These are phyloP conservation scores for Tolypocladium tundrense DNA, from an alignment of 2,329 filamentous ascomycete species.

Conservation along the genomic window DNA sequence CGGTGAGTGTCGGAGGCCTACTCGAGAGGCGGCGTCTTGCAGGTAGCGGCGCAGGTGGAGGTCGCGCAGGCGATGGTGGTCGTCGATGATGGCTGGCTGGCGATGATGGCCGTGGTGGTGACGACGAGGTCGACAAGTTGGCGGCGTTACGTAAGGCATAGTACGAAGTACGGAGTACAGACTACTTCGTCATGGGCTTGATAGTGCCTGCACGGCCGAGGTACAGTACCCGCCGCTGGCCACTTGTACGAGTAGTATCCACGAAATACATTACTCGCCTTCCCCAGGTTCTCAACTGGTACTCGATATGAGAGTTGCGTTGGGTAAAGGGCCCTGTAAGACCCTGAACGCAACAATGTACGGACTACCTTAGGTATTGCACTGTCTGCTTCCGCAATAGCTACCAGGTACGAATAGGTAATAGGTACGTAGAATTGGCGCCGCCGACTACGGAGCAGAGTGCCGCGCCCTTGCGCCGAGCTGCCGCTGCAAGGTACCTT, in stretches of 20 bases:
- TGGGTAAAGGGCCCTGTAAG: no score
- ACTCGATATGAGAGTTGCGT: no score
- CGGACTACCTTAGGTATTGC: no score
- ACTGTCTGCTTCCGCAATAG: no score
- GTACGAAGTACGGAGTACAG: neutral
- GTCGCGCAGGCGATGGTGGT: neutral
- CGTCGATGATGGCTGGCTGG: neutral
- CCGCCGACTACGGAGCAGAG: neutral
- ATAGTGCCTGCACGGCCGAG: no score
- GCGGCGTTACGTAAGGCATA: neutral
- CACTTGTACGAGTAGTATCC: no score
- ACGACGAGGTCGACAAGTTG: neutral
- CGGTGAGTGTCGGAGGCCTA: neutral
- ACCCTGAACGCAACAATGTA: no score
- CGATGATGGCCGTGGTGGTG: neutral
- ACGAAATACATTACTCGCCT: no score
- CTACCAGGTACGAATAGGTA: no score
- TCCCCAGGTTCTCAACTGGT: no score
- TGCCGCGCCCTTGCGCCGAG: neutral
- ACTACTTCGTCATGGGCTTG: neutral
- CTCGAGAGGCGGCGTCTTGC: neutral
- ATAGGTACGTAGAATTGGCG: no score
- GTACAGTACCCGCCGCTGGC: no score
- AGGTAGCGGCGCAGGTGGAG: neutral
- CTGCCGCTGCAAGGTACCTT: neutral